phyloP scores from a whole-genome alignment of 1,139 yeast species.

The Hansenula lynferdii region DNA sequence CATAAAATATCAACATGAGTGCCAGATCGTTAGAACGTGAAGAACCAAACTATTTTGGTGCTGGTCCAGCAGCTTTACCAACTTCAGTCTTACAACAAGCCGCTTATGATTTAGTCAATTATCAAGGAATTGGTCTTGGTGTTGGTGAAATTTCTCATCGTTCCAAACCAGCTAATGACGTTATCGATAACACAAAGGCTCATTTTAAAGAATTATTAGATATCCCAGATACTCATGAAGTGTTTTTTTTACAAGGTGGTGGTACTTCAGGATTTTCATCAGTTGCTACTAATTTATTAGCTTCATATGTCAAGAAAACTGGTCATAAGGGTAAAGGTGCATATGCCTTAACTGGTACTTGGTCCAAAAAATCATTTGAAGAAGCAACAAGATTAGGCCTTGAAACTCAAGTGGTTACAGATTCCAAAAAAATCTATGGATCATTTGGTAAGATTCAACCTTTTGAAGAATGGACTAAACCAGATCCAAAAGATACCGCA shows the following conservation, averaged over 20 bases:
- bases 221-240: slow-evolving; percentile 91
- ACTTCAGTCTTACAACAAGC: slow-evolving; percentile 82
- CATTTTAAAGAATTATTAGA: slow-evolving; percentile 57
- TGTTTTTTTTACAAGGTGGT: slow-evolving; percentile 94
- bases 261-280: slow-evolving; percentile 96
- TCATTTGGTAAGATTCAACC: slow-evolving; percentile 69
- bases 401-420: slow-evolving; percentile 63
- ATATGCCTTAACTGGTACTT: slow-evolving; percentile 85
- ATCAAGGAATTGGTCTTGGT: slow-evolving; percentile 69
- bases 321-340: slow-evolving; percentile 79
- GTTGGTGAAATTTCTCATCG: slow-evolving; percentile 96
- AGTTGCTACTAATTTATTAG: slow-evolving; percentile 76
- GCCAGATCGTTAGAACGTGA: slow-evolving; percentile 51
- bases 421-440: slow-evolving; percentile 52
- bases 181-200: slow-evolving; percentile 72
- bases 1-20: no score
- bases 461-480: slow-evolving; percentile 53
- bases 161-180: slow-evolving; percentile 71
- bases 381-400: slow-evolving; percentile 85
- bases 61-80: slow-evolving; percentile 95
- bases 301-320: slow-evolving; percentile 62
- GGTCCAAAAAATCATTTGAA: slow-evolving; percentile 86
- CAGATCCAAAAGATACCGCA: slow-evolving; percentile 54
- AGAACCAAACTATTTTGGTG: slow-evolving; percentile 87
- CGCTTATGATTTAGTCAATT: slow-evolving; percentile 73